Base-by-base conservation (phyloP, 371 early-diverging fungal genomes). In the Mortierella sp. region DNA sequence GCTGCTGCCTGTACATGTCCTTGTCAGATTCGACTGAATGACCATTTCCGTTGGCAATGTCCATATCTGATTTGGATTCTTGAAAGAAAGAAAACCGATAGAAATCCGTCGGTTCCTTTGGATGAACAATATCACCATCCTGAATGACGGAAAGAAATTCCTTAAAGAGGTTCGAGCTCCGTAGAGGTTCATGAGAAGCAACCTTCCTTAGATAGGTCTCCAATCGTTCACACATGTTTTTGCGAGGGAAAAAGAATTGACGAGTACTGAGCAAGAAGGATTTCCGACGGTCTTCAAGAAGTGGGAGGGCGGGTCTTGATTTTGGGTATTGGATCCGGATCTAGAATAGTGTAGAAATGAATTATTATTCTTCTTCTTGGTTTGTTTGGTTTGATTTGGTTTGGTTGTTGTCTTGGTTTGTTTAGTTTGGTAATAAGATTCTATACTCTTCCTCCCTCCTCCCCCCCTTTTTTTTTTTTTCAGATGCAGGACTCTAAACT, bases 181-280 rank as follows among this genome's bases (percentile, higher is more conserved):
- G 62, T 19, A 82, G 60, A 15, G 73, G 76, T 19, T 68, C 76
- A 50, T 82, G 76, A 5, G 64, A 61, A 1, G 81, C 61, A 1
- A 82, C 69, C 46, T 82, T 82, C 21, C 73, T 63, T 7, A 82
- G 50, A 29, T 82, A 82, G 21, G 55, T 60, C 43, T 82, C 82
- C n/a, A 82, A 68, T 48, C 76, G 75, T 60, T 82, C 82, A 1
- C 81, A 60, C 15, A 63, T 81, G 23, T 81, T 76, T 57, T 82
- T 82, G n/a, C 81, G 73, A 16, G 79, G 82, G 58, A 81, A 82
- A 63, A 82, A 82, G 50, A 82, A 81, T 51, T 82, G 82, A 2
- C 77, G 76, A 0, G 82, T 76, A 47, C 72, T 76, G 52, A 81
- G 66, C 11, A 79, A 66, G 50, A 79, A 79, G 0, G 79, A 79